phyloP scores from a whole-genome alignment of 2,329 filamentous ascomycete genomes.

The Myriangium duriaei region DNA sequence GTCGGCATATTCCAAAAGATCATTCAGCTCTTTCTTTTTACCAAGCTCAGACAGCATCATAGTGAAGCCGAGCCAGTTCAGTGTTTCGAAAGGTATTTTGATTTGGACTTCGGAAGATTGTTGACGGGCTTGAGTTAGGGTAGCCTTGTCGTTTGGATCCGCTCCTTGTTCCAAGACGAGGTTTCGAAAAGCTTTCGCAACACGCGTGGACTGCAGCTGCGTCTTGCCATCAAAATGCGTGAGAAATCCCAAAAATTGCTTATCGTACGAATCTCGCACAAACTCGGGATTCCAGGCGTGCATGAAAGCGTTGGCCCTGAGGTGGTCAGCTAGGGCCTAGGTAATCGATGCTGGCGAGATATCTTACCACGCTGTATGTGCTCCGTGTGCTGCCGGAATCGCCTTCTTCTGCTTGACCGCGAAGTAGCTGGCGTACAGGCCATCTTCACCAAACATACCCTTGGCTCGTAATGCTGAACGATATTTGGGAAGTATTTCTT shows the following conservation, averaged over 20 bases:
- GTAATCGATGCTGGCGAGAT: slow-evolving; percentile 11
- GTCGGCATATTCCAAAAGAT: slow-evolving; percentile 21
- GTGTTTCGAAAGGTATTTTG: slow-evolving; percentile 1
- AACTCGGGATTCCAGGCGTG: too few relatives aligned
- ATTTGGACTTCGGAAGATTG: neutral
- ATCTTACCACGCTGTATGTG: slow-evolving; percentile 22
- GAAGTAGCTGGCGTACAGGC: slow-evolving; percentile 18
- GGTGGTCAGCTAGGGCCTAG: too few relatives aligned
- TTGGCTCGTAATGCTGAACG: slow-evolving; percentile 23
- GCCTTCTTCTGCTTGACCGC: slow-evolving; percentile 19
- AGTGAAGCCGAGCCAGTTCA: slow-evolving; percentile 19
- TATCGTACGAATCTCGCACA: too few relatives aligned
- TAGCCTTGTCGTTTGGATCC: neutral
- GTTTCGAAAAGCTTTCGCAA: neutral
- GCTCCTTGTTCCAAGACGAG: neutral
- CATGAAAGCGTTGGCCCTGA: too few relatives aligned
- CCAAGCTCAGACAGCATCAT: slow-evolving; percentile 27
- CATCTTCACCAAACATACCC: slow-evolving; percentile 19
- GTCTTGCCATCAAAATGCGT: too few relatives aligned
- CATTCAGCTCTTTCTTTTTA: slow-evolving; percentile 14
- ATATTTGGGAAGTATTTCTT: slow-evolving; percentile 28
- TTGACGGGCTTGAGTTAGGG: neutral
- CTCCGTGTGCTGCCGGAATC: slow-evolving; percentile 13
- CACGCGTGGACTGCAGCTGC: neutral
- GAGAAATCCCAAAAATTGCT: too few relatives aligned